Conservation (phyloP, 805 yeast species). For the Wickerhamiella kurtzmanii region DNA sequence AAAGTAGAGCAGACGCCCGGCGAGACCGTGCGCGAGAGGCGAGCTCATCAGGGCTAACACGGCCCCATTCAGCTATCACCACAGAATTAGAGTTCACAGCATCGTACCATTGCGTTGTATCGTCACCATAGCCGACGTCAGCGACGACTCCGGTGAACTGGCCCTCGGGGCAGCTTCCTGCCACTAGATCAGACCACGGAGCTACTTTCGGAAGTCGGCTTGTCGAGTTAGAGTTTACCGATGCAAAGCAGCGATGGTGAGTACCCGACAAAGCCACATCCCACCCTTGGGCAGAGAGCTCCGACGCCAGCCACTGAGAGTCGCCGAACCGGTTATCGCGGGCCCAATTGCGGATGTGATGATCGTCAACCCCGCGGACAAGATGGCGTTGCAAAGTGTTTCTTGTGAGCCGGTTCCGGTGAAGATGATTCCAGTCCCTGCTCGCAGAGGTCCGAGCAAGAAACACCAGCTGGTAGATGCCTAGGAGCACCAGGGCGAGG, state of each 20-base stretch:
- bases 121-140: background rate
- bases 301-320: background rate
- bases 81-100: background rate
- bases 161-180: background rate
- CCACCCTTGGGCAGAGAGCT: background rate
- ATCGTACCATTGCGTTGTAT: background rate
- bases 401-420: conserved; percentile 9
- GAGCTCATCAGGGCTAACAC: background rate
- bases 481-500: conserved; percentile 13
- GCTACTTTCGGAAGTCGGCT: background rate
- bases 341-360: background rate
- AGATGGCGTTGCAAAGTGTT: conserved; percentile 13
- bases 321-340: background rate
- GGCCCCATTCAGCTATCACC: background rate
- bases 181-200: background rate
- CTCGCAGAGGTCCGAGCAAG: conserved; percentile 20
- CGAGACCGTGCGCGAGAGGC: background rate
- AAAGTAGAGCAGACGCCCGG: background rate
- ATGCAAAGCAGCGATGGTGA: background rate
- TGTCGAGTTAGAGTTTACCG: background rate
- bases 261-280: background rate
- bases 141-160: background rate
- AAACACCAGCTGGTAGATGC: conserved; percentile 19
- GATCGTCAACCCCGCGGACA: conserved; percentile 1
- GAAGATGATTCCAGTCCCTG: conserved; percentile 21